phyloP scores from a whole-genome alignment of 2,329 filamentous ascomycete genomes.

The Coniochaeta sp. region DNA sequence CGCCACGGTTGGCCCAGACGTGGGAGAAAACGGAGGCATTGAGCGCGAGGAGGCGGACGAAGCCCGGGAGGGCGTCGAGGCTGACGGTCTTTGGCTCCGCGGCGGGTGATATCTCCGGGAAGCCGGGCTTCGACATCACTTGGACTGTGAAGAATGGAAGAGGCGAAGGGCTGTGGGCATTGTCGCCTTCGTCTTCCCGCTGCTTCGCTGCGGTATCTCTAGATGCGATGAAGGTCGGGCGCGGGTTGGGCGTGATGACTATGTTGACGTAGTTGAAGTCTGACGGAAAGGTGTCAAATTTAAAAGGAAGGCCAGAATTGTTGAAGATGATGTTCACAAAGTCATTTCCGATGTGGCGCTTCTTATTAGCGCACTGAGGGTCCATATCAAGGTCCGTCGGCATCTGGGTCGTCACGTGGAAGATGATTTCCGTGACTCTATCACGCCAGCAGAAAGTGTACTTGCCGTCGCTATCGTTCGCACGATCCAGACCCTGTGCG shows the following conservation, averaged over 20 bases:
- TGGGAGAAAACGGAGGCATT: constrained; percentile 90
- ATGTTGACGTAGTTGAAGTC: constrained; percentile 98
- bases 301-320: constrained; percentile 82
- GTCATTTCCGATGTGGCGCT: constrained; percentile 93
- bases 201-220: constrained; percentile 30
- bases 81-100: constrained; percentile 85
- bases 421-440: constrained; percentile 88
- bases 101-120: constrained; percentile 86
- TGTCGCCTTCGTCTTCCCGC: constrained; percentile 16
- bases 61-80: constrained; percentile 70
- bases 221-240: constrained; percentile 65
- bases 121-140: constrained; percentile 78
- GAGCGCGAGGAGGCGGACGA: constrained; percentile 81
- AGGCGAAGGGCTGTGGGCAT: background rate
- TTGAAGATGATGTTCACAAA: constrained; percentile 99
- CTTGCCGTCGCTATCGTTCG: constrained; percentile 72
- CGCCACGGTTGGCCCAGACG: constrained; percentile 75
- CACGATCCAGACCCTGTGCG: constrained; percentile 79
- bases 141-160: constrained; percentile 74
- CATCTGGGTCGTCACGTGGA: constrained; percentile 97
- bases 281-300: constrained; percentile 85
- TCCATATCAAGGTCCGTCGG: constrained; percentile 76
- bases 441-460: constrained; percentile 93
- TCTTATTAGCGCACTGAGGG: constrained; percentile 73
- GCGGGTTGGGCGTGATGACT: constrained; percentile 82